phyloP scores from a whole-genome alignment of 352 stramenopile species.

The Blastocystis sp. region DNA sequence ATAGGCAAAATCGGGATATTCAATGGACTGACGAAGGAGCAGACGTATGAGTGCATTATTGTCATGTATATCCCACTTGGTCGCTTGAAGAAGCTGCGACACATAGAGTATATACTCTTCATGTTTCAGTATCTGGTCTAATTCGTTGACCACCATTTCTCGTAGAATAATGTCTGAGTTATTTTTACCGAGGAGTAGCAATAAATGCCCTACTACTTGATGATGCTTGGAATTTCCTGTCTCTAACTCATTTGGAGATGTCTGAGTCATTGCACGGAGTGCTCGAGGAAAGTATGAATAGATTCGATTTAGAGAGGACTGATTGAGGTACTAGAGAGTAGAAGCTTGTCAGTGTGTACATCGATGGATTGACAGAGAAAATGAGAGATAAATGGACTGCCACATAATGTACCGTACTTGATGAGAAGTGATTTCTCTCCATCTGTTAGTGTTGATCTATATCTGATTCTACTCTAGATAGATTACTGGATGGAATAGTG shows the following conservation, averaged over 20 bases:
- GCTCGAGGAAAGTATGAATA: background rate
- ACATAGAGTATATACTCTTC: constrained; percentile 41
- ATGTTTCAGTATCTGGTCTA: background rate
- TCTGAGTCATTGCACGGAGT: background rate
- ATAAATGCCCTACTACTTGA: background rate
- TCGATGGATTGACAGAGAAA: constrained; percentile 27
- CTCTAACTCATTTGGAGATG: background rate
- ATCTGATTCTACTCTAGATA: background rate
- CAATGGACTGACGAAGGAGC: constrained; percentile 67
- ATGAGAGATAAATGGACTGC: background rate
- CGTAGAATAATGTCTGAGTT: background rate
- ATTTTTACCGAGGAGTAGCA: background rate
- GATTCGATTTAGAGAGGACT: background rate
- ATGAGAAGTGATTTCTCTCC: background rate
- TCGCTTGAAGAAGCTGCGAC: constrained; percentile 66
- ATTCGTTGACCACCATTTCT: background rate
- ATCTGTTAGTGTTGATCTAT: background rate
- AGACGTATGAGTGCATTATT: constrained; percentile 69
- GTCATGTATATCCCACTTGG: constrained; percentile 69
- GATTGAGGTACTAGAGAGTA: constrained; percentile 11
- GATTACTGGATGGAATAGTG: background rate
- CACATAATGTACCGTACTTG: background rate
- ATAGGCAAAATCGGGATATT: constrained; percentile 66
- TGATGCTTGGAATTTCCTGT: background rate
- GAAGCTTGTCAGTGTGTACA: background rate